phyloP scores from a whole-genome alignment of 139 green algal genomes.

The Chlorella sorokiniana region DNA sequence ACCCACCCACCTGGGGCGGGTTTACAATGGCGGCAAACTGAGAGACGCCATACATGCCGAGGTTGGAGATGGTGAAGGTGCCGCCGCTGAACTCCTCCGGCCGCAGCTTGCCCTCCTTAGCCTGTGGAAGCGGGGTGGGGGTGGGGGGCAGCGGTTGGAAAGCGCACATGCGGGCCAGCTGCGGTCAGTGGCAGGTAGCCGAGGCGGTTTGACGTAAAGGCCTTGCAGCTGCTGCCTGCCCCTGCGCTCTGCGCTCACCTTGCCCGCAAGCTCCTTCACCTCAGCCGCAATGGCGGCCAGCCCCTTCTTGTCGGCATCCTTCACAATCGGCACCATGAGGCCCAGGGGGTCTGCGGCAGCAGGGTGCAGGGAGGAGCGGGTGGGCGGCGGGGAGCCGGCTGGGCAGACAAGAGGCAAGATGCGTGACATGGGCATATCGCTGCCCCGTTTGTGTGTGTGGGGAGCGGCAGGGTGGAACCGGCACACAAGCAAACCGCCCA shows the following conservation, averaged over 20 bases:
- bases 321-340: constrained; percentile 91
- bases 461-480: neutral
- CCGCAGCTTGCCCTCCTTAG: constrained; percentile 86
- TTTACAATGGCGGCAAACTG: constrained; percentile 98
- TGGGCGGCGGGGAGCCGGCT: too few relatives aligned
- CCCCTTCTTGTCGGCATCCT: constrained; percentile 71
- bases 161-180: neutral
- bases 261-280: constrained; percentile 76
- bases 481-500: neutral
- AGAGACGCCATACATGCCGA: constrained; percentile 94
- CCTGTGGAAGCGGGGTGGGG: constrained; percentile 44
- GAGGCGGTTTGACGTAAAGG: too few relatives aligned
- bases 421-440: too few relatives aligned
- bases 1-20: constrained; percentile 74
- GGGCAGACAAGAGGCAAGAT: neutral
- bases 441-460: too few relatives aligned
- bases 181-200: neutral
- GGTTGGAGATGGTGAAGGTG: constrained; percentile 93
- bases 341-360: constrained; percentile 85
- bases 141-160: neutral
- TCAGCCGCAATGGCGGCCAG: constrained; percentile 74
- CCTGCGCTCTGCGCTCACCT: constrained; percentile 55
- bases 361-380: constrained; percentile 54
- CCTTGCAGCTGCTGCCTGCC: too few relatives aligned
- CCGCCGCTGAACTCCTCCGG: constrained; percentile 89